Conservation (phyloP, 345 rosid species). For the Acer negundo region DNA sequence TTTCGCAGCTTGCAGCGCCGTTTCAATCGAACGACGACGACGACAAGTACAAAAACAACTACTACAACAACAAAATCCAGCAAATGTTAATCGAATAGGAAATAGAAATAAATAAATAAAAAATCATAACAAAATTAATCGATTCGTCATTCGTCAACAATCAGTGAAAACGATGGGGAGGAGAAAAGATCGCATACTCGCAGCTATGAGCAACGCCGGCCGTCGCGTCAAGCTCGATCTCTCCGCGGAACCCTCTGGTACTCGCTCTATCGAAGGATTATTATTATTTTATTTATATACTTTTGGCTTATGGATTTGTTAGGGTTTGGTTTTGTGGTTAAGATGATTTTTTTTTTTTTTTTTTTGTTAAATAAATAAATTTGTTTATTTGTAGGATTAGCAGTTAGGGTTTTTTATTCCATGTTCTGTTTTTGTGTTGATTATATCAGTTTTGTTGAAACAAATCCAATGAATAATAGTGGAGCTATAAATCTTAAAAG, state of each 20-base stretch:
- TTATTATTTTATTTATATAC: not conserved
- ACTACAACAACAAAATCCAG: no score
- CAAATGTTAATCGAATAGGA: not conserved
- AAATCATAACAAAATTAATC: not conserved
- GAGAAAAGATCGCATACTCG: conserved; percentile 87
- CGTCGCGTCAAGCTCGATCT: conserved; percentile 98
- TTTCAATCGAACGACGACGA: no score
- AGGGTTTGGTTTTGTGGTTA: not conserved
- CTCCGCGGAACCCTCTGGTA: conserved; percentile 99
- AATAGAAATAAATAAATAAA: not conserved
- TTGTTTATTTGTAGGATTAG: not conserved
- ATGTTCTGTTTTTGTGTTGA: not conserved
- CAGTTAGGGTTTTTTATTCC: not conserved
- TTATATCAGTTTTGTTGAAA: not conserved
- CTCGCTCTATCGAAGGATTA: not conserved
- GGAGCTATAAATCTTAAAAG: not conserved
- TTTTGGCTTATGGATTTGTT: not conserved
- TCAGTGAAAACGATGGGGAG: conserved; percentile 68
- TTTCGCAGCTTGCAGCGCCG: no score
- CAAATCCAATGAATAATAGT: not conserved
- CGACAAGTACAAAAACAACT: no score
- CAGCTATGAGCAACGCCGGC: conserved; percentile 74
- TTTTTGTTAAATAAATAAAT: not conserved
- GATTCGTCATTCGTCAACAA: not conserved
- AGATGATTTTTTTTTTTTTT: not conserved